phyloP scores from a whole-genome alignment of 352 stramenopile genomes.

The Bremia lactucae region DNA sequence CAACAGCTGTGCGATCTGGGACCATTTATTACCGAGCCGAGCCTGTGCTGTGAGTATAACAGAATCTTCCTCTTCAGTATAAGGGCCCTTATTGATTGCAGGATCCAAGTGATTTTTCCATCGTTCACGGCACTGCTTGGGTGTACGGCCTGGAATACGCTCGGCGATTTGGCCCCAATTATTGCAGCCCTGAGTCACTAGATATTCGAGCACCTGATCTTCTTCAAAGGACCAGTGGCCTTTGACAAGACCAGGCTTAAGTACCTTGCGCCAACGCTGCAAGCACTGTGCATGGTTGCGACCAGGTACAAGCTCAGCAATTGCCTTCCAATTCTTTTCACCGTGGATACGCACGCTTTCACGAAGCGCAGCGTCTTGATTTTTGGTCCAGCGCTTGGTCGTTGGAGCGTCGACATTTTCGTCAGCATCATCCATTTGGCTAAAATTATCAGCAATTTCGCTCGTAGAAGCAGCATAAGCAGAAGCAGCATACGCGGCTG shows the following conservation, averaged over 20 bases:
- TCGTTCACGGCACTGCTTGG: conserved; percentile 86
- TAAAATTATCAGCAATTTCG: conserved; percentile 24
- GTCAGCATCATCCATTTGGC: conserved; percentile 22
- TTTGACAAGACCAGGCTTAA: conserved; percentile 93
- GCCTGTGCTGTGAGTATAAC: conserved; percentile 87
- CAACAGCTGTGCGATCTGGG: conserved; percentile 90
- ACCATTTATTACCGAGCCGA: conserved; percentile 93
- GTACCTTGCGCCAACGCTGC: conserved; percentile 87
- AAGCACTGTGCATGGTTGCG: conserved; percentile 84
- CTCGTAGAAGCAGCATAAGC: conserved; percentile 9
- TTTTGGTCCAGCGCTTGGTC: conserved; percentile 82
- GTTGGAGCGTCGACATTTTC: conserved; percentile 67
- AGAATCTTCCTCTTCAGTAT: conserved; percentile 90
- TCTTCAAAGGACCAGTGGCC: conserved; percentile 92
- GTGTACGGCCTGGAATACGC: conserved; percentile 86
- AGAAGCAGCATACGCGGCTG: conserved; percentile 10
- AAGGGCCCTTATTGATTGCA: conserved; percentile 91
- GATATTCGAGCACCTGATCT: conserved; percentile 87
- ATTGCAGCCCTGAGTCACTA: conserved; percentile 83
- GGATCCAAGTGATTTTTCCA: conserved; percentile 87
- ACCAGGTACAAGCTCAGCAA: conserved; percentile 71
- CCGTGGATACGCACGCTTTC: conserved; percentile 75
- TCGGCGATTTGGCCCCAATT: conserved; percentile 91
- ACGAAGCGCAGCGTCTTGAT: conserved; percentile 75
- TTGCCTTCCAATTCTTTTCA: conserved; percentile 86